phyloP scores from a whole-genome alignment of 345 rosid species.

The Ceriops tagal region DNA sequence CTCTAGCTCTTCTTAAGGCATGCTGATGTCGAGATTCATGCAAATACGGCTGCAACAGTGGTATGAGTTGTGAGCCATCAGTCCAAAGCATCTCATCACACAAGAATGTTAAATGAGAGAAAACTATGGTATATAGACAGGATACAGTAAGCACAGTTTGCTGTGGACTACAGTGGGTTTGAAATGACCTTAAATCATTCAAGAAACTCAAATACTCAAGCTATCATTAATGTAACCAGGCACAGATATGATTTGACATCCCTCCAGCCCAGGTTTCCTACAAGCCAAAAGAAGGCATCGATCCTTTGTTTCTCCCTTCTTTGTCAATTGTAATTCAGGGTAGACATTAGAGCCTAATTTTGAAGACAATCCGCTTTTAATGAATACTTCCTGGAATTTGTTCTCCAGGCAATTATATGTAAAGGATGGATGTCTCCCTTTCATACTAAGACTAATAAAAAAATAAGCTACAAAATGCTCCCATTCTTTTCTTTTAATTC shows the following conservation, averaged over 20 bases:
- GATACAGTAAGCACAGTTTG: no score
- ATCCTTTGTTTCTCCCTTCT: no score
- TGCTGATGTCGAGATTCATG: constrained; percentile 97
- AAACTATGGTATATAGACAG: not conserved
- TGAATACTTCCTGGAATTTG: no score
- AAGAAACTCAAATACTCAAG: not conserved
- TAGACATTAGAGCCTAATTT: no score
- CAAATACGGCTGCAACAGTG: constrained; percentile 74
- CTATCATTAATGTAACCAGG: not conserved
- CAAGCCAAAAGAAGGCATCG: not conserved
- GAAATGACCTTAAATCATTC: not conserved
- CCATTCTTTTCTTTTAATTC: not conserved
- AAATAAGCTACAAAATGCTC: not conserved
- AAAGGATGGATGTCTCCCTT: not conserved
- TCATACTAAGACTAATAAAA: not conserved
- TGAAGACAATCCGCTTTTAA: no score
- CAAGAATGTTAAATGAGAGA: not conserved
- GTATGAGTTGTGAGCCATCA: constrained; percentile 9
- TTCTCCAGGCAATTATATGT: no score
- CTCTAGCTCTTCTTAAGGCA: constrained; percentile 90
- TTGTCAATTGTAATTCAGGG: no score
- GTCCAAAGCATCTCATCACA: not conserved
- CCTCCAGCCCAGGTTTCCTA: not conserved
- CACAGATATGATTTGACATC: not conserved
- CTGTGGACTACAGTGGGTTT: no score